Percentiles rank a stretch among this genome's conserved stretches.
phyloP scores from a whole-genome alignment of 495 filamentous ascomycete genomes.

The Choiromyces venosus region DNA sequence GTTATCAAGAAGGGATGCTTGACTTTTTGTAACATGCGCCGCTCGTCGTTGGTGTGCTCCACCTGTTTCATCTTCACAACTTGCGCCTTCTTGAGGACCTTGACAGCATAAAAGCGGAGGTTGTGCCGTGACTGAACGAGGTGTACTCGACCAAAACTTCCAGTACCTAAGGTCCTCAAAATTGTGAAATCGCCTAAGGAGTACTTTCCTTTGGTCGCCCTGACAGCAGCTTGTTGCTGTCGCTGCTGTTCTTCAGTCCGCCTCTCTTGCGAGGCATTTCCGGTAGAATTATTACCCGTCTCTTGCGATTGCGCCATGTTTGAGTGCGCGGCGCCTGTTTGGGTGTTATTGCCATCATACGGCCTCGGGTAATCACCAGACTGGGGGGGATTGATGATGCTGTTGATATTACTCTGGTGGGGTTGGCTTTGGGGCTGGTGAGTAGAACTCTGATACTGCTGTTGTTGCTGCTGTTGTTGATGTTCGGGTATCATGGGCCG shows the following conservation, averaged over 20 bases:
- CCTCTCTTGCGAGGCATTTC: slow-evolving; percentile 31
- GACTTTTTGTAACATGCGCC: slow-evolving; percentile 86
- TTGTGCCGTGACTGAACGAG: slow-evolving; percentile 96
- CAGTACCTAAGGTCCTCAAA: slow-evolving; percentile 85
- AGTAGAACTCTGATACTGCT: slow-evolving; percentile 42
- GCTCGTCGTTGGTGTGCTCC: slow-evolving; percentile 97
- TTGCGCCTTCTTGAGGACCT: slow-evolving; percentile 96
- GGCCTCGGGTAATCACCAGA: slow-evolving; percentile 47
- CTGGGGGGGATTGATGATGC: slow-evolving; percentile 62
- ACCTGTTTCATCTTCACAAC: slow-evolving; percentile 99
- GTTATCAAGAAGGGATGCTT: slow-evolving; percentile 97
- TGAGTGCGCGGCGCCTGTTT: slow-evolving; percentile 38
- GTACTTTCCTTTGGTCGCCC: slow-evolving; percentile 97
- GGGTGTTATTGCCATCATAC: slow-evolving; percentile 34
- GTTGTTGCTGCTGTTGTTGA: slow-evolving; percentile 39
- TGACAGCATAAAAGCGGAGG: slow-evolving; percentile 93
- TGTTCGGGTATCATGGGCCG: slow-evolving; percentile 46
- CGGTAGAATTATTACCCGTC: slow-evolving; percentile 24
- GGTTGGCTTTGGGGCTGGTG: slow-evolving; percentile 55
- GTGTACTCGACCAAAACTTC: slow-evolving; percentile 94
- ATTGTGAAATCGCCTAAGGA: slow-evolving; percentile 81
- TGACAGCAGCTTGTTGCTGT: slow-evolving; percentile 45
- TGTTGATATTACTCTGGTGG: slow-evolving; percentile 55
- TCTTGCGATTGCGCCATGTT: slow-evolving; percentile 40
- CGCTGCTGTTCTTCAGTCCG: slow-evolving; percentile 32